phyloP scores from a whole-genome alignment of 2,329 filamentous ascomycete genomes.

The Anisogramma anomala region DNA sequence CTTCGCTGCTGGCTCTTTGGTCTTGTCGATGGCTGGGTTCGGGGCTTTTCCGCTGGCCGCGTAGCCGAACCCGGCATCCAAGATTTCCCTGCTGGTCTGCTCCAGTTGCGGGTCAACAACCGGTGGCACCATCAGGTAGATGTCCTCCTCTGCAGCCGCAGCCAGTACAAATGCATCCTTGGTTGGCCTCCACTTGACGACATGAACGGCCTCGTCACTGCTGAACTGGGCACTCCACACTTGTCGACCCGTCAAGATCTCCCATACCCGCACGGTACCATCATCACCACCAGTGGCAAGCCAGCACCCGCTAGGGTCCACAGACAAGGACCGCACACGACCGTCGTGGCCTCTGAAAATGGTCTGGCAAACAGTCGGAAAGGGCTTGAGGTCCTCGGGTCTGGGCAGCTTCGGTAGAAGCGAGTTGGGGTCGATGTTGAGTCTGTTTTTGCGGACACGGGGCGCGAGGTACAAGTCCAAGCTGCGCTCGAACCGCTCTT shows the following conservation, averaged over 20 bases:
- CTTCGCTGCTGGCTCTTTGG: conserved; percentile 65
- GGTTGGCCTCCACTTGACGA: conserved; percentile 79
- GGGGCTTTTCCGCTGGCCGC: conserved; percentile 50
- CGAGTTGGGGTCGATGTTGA: conserved; percentile 93
- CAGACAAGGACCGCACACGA: conserved; percentile 69
- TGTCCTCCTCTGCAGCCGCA: conserved; percentile 70
- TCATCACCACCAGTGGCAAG: conserved; percentile 91
- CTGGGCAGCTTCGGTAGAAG: conserved; percentile 85
- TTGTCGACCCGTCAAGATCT: conserved; percentile 73
- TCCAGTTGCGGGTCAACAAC: conserved; percentile 62
- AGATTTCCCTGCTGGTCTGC: conserved; percentile 58
- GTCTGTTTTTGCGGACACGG: conserved; percentile 77
- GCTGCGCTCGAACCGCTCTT: conserved; percentile 92
- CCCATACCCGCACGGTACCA: conserved; percentile 84
- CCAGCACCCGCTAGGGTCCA: conserved; percentile 78
- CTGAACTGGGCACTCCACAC: conserved; percentile 75
- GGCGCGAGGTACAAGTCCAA: conserved; percentile 88
- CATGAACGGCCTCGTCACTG: conserved; percentile 68
- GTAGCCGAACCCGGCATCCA: conserved; percentile 89
- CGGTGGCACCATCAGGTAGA: conserved; percentile 74
- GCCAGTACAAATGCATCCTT: conserved; percentile 72
- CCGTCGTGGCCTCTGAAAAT: conserved; percentile 83
- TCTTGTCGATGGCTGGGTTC: conserved; percentile 41
- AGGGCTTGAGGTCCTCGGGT: conserved; percentile 86
- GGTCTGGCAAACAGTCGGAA: conserved; percentile 81